A percentile compares a stretch with the other conserved stretches of the same genome.
Evolutionary conservation across 1,139 yeast genomes (phyloP).

Genomic region (Yamadazyma aaseri): DNA sequence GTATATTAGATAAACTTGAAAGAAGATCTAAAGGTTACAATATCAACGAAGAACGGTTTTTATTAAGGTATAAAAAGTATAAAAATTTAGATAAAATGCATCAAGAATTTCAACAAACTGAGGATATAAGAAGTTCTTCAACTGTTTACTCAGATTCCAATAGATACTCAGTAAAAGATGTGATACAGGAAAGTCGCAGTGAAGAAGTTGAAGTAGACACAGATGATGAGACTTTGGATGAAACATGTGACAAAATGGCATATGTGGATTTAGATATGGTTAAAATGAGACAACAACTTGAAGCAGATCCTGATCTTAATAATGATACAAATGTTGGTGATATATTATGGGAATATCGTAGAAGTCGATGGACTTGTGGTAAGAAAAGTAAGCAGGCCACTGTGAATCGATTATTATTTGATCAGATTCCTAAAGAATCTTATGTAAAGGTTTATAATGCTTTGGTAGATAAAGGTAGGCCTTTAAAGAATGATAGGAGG

Average conservation of each 20-base stretch:
- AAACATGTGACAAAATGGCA: conserved; percentile 6
- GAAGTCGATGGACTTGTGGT: conserved; percentile 52
- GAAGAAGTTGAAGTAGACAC: conserved; percentile 16
- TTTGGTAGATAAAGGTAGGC: conserved; percentile 57
- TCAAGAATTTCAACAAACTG: conserved; percentile 15
- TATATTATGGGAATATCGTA: conserved; percentile 57
- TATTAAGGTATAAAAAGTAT: conserved; percentile 31
- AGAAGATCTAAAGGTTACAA: conserved; percentile 22
- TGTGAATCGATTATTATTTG: conserved; percentile 27
- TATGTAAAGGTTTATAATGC: conserved; percentile 56
- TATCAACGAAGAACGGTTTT: conserved; percentile 34
- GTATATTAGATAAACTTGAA: conserved; percentile 23
- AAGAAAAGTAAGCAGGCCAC: conserved; percentile 17
- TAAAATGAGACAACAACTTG: conserved; percentile 13
- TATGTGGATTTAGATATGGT: conserved; percentile 14
- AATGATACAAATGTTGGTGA: conserved; percentile 38
- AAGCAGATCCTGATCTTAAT: conserved; percentile 22
- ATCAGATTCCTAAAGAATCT: conserved; percentile 44
- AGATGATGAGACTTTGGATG: conserved; percentile 8
- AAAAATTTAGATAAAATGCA: conserved; percentile 38
- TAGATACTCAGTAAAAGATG: conserved; percentile 25
- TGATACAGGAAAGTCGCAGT: conserved; percentile 22
- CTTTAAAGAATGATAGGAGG: conserved; percentile 47
- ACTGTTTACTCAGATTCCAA: conserved; percentile 20
- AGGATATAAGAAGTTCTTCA: conserved; percentile 22